These are phyloP conservation scores for Plasmodium vivax DNA, from an alignment of 169 alveolate species.

Conservation along the genomic window DNA sequence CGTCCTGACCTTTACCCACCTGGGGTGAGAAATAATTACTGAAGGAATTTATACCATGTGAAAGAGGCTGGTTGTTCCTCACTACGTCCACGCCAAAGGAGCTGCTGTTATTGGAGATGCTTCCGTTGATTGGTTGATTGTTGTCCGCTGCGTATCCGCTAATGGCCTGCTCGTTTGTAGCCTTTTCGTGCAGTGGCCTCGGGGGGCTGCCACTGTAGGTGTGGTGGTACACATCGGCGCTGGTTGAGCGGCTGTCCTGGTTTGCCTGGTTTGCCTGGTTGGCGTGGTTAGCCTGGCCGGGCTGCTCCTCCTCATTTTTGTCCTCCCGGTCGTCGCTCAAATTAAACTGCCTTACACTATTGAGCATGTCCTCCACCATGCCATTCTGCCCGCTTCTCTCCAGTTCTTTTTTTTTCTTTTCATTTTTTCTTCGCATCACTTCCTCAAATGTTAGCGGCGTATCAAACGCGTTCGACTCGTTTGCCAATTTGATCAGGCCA, in stretches of 20 bases:
- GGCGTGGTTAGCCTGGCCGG: not conserved
- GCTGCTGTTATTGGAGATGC: not conserved
- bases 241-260: not conserved
- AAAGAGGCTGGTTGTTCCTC: not conserved
- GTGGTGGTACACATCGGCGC: not conserved
- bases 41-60: conserved; percentile 7
- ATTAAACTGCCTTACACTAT: not conserved
- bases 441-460: conserved; percentile 73
- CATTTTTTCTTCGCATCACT: conserved; percentile 75
- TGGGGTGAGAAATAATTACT: not conserved
- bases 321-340: not conserved
- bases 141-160: not conserved
- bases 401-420: conserved; percentile 31
- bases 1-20: not conserved
- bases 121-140: not conserved
- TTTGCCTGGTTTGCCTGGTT: too few species aligned
- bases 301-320: not conserved
- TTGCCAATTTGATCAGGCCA: not conserved
- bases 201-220: not conserved
- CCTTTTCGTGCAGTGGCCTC: not conserved
- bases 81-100: not conserved
- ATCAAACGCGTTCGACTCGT: conserved; percentile 46
- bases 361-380: not conserved
- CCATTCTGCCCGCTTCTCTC: conserved; percentile 15
- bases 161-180: not conserved